Conservation (phyloP, 2,329 filamentous ascomycete genomes). For the Periconia sp. region DNA sequence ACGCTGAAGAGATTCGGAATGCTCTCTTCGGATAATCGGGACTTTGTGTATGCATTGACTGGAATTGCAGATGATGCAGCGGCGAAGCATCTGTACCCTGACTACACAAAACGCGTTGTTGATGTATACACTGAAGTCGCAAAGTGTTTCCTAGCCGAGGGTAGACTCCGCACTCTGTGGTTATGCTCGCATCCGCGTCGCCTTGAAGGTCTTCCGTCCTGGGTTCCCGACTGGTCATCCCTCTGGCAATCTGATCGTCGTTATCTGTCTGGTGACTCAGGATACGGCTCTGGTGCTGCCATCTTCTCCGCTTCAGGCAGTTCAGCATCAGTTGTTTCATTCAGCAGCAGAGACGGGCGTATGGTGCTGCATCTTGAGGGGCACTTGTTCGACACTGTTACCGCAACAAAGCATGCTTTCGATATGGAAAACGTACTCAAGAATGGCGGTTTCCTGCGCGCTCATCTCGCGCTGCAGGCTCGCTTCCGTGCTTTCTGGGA, state of each 20-base stretch:
- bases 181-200: conserved; percentile 8
- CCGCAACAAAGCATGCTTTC: conserved; percentile 4
- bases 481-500: conserved; percentile 10
- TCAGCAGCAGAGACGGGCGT: conserved; percentile 3
- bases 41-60: conserved; percentile 6
- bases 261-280: conserved; percentile 4
- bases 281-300: conserved; percentile 1
- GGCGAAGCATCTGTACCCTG: conserved; percentile 5
- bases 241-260: conserved; percentile 5
- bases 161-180: conserved; percentile 4
- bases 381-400: conserved; percentile 2
- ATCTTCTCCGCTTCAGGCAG: conserved; percentile 6
- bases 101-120: conserved; percentile 7
- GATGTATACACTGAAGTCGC: conserved; percentile 8
- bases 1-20: conserved; percentile 9
- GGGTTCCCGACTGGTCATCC: conserved; percentile 10
- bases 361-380: conserved; percentile 9
- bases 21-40: conserved; percentile 3
- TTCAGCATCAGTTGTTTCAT: conserved; percentile 2
- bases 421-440: conserved; percentile 5
- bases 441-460: conserved; percentile 1
- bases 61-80: conserved; percentile 6
- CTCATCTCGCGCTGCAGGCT: conserved; percentile 6
- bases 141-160: conserved; percentile 6
- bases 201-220: conserved; percentile 4